These are phyloP conservation scores for Kuraishia floccosa DNA, from an alignment of 805 yeast genomes.

Conservation along the genomic window DNA sequence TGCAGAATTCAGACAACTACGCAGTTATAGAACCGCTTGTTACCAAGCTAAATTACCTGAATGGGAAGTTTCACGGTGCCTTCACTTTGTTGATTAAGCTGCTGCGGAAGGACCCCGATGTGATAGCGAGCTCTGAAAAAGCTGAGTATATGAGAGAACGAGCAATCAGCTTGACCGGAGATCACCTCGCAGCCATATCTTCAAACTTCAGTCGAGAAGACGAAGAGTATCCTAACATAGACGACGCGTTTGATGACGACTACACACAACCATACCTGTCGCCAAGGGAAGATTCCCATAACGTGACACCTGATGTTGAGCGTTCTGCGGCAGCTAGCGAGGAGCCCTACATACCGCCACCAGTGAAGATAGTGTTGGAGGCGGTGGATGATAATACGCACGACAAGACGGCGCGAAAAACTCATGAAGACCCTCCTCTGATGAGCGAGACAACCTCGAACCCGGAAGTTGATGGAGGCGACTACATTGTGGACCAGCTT, in stretches of 20 bases:
- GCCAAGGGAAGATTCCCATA: no score
- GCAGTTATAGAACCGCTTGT: background rate
- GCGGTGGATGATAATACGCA: conserved; percentile 1
- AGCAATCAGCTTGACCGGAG: no score
- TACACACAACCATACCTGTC: no score
- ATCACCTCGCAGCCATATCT: no score
- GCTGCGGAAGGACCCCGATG: conserved; percentile 2
- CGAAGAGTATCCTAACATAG: no score
- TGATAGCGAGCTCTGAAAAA: background rate
- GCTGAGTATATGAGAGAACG: background rate
- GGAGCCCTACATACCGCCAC: background rate
- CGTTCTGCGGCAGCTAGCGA: background rate
- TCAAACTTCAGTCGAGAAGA: no score
- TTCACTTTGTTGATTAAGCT: conserved; percentile 6
- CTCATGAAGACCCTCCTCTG: no score
- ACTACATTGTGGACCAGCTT: no score
- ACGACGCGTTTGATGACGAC: no score
- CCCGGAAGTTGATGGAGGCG: background rate
- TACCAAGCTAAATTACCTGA: background rate
- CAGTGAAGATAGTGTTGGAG: background rate
- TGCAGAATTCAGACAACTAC: conserved; percentile 9
- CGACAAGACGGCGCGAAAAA: no score
- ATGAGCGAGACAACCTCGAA: background rate
- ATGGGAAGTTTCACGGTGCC: conserved; percentile 3
- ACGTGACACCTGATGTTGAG: background rate